These are phyloP conservation scores for Cavenderia fasciculata DNA, from an alignment of 78 protist species.

Conservation along the genomic window DNA sequence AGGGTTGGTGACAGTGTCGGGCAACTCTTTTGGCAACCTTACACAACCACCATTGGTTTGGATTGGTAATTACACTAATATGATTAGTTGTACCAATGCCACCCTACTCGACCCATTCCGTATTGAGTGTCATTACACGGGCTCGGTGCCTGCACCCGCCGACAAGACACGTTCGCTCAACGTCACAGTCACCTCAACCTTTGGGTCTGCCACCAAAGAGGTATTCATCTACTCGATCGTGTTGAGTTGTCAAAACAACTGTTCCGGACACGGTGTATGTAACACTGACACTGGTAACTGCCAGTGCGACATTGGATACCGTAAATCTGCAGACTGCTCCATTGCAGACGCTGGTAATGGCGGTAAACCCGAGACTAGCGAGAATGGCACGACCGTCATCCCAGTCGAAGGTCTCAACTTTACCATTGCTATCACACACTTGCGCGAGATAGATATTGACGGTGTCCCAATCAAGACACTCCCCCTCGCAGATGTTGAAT, in stretches of 20 bases:
- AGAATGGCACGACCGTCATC: constrained; percentile 15
- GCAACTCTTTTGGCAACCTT: background rate
- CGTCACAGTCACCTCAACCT: background rate
- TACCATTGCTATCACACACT: constrained; percentile 5
- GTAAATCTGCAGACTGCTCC: background rate
- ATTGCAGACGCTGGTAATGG: background rate
- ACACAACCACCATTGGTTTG: background rate
- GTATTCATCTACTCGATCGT: background rate
- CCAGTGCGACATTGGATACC: background rate
- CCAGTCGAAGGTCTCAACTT: constrained; percentile 20
- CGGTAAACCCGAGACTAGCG: background rate
- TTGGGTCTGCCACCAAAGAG: constrained; percentile 12
- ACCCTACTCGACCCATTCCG: background rate
- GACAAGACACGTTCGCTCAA: background rate
- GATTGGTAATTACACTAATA: too few species aligned
- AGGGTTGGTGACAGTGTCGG: background rate
- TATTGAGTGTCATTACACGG: background rate
- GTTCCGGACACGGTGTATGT: background rate
- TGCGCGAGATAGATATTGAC: background rate
- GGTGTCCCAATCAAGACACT: background rate
- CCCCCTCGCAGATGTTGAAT: constrained; percentile 6
- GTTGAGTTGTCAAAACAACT: background rate
- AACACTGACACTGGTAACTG: constrained; percentile 26
- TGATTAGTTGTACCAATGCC: too few species aligned
- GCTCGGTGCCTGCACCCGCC: background rate